phyloP scores from a whole-genome alignment of 2,329 filamentous ascomycete genomes.

The Drechslerella coelobrocha region DNA sequence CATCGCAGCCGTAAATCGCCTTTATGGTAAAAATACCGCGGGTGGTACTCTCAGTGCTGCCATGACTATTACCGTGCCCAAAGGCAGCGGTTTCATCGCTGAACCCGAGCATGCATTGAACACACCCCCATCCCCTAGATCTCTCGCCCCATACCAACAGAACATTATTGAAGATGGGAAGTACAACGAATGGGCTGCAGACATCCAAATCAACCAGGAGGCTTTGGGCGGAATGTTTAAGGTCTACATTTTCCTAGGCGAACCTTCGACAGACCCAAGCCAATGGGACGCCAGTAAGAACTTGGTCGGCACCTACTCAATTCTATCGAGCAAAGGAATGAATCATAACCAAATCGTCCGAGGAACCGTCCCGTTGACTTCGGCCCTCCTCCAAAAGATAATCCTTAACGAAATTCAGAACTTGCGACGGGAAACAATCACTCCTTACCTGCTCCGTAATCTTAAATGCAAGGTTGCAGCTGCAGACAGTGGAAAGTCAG shows the following conservation, averaged over 20 bases:
- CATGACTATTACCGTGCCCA: constrained; percentile 3
- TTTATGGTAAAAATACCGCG: constrained; percentile 63
- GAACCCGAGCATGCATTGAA: constrained; percentile 7
- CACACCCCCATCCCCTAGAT: background rate
- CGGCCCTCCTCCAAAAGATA: constrained; percentile 56
- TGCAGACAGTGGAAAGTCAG: constrained; percentile 32
- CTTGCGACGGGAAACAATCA: constrained; percentile 55
- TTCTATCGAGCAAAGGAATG: background rate
- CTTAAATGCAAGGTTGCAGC: constrained; percentile 56
- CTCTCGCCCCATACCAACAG: constrained; percentile 4
- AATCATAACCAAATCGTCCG: constrained; percentile 55
- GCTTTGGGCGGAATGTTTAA: constrained; percentile 11
- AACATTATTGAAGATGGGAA: constrained; percentile 17
- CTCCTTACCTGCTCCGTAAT: constrained; percentile 55
- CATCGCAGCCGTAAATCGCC: constrained; percentile 65
- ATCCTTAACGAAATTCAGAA: constrained; percentile 54
- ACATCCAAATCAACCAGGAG: constrained; percentile 12
- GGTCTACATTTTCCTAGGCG: constrained; percentile 21
- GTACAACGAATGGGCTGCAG: constrained; percentile 21
- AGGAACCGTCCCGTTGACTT: constrained; percentile 59
- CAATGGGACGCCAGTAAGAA: constrained; percentile 12
- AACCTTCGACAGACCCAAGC: background rate
- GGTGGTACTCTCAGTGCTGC: constrained; percentile 30
- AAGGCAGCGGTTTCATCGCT: constrained; percentile 1
- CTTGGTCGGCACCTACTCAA: constrained; percentile 17